A percentile compares a stretch with the other conserved stretches of the same genome.
Evolutionary conservation across 305 asterid species (phyloP).

Genomic region (Fraxinus sp.): DNA sequence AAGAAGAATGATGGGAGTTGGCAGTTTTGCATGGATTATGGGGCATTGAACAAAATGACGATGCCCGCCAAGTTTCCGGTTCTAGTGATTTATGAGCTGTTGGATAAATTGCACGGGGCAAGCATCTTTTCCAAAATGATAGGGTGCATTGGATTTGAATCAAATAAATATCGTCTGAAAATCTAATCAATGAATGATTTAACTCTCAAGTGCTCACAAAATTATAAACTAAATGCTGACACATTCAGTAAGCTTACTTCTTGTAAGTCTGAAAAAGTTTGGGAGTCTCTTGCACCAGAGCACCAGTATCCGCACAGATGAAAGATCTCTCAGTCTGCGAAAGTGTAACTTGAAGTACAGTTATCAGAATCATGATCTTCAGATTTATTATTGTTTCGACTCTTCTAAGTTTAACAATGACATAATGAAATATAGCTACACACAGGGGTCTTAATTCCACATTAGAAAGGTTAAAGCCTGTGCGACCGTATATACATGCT

Average conservation of each 20-base stretch:
- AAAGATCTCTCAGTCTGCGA: constrained; percentile 76
- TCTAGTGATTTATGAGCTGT: not conserved
- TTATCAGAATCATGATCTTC: constrained; percentile 24
- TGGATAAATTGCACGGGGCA: not conserved
- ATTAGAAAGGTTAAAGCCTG: constrained; percentile 1
- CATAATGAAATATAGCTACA: not conserved
- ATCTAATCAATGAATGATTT: not conserved
- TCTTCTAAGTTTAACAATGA: constrained; percentile 14
- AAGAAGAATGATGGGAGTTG: not conserved
- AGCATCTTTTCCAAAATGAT: not conserved
- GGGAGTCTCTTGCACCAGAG: constrained; percentile 68
- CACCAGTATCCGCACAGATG: constrained; percentile 90
- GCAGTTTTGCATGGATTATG: not conserved
- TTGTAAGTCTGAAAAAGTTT: constrained; percentile 72
- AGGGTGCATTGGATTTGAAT: constrained; percentile 4
- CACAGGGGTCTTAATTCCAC: constrained; percentile 21
- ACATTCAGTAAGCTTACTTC: constrained; percentile 44
- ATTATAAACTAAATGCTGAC: not conserved
- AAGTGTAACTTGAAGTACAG: constrained; percentile 20
- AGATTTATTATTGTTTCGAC: constrained; percentile 6
- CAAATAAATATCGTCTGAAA: constrained; percentile 12
- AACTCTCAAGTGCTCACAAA: constrained; percentile 16
- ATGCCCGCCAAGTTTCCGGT: not conserved
- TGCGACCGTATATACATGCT: not conserved
- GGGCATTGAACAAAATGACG: not conserved